These are phyloP conservation scores for Suillus occidentalis DNA, from an alignment of 768 basidiomycete species.

Conservation along the genomic window DNA sequence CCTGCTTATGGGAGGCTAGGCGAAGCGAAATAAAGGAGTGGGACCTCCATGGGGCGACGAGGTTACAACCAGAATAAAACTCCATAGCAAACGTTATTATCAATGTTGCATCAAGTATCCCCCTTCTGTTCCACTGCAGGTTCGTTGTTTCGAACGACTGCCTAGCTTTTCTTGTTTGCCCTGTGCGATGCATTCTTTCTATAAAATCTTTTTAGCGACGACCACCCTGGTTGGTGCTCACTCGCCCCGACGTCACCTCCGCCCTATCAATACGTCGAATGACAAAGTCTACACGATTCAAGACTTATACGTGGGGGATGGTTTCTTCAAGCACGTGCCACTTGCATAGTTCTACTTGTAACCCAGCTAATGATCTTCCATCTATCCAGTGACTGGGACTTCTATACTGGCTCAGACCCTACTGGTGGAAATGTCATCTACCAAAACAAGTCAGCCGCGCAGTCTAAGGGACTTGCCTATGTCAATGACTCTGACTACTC, in stretches of 20 bases:
- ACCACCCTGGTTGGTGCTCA: constrained; percentile 37
- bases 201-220: constrained; percentile 30
- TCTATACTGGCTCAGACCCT: constrained; percentile 63
- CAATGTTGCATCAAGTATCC: background rate
- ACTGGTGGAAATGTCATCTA: constrained; percentile 74
- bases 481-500: constrained; percentile 56
- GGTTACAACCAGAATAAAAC: background rate
- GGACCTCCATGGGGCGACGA: background rate
- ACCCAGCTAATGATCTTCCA: background rate
- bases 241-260: constrained; percentile 26
- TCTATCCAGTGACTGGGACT: constrained; percentile 58
- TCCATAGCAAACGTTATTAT: background rate
- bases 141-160: background rate
- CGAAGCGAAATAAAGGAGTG: background rate
- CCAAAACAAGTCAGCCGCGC: constrained; percentile 46
- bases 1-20: background rate
- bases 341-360: background rate
- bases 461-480: constrained; percentile 54
- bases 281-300: constrained; percentile 35
- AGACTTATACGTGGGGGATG: constrained; percentile 47
- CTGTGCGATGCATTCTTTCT: constrained; percentile 32
- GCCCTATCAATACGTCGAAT: constrained; percentile 19
- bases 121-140: background rate
- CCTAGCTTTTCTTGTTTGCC: background rate
- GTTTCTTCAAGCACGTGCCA: constrained; percentile 56